Conservation (phyloP, 371 early-diverging fungal genomes). For the Syncephalastrum racemosum region DNA sequence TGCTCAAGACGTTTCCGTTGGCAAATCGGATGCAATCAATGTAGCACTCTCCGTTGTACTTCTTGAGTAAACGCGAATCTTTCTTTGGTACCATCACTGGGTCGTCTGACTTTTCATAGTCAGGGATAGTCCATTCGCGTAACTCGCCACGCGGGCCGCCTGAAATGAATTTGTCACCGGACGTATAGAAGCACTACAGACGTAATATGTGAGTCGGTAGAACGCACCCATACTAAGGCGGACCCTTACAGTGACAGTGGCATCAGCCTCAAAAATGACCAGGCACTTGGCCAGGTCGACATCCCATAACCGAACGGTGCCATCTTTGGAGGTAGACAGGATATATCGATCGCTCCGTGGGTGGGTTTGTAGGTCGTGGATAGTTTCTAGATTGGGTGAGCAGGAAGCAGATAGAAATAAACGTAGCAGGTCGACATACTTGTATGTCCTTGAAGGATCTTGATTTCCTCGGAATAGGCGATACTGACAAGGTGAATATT, state of each 20-base stretch:
- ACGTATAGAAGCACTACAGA: slow-evolving; percentile 58
- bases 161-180: slow-evolving; percentile 57
- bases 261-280: slow-evolving; percentile 60
- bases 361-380: slow-evolving; percentile 72
- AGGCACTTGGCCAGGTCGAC: slow-evolving; percentile 67
- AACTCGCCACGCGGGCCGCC: slow-evolving; percentile 58
- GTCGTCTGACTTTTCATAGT: slow-evolving; percentile 24
- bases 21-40: slow-evolving; percentile 71
- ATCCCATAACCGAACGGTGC: slow-evolving; percentile 88
- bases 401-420: background rate
- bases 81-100: slow-evolving; percentile 31
- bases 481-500: slow-evolving; percentile 71
- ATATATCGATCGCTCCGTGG: slow-evolving; percentile 67
- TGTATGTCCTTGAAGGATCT: slow-evolving; percentile 59
- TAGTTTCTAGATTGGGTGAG: slow-evolving; percentile 35
- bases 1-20: slow-evolving; percentile 64
- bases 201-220: background rate
- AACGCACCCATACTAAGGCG: background rate
- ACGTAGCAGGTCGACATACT: slow-evolving; percentile 42
- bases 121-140: slow-evolving; percentile 60
- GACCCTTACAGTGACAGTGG: slow-evolving; percentile 59
- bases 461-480: slow-evolving; percentile 70
- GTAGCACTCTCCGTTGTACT: slow-evolving; percentile 39
- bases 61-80: slow-evolving; percentile 35
- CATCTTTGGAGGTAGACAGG: slow-evolving; percentile 81